Evolutionary conservation across 345 rosid genomes (phyloP).

Genomic region (Bruguiera gymnorhiza): DNA sequence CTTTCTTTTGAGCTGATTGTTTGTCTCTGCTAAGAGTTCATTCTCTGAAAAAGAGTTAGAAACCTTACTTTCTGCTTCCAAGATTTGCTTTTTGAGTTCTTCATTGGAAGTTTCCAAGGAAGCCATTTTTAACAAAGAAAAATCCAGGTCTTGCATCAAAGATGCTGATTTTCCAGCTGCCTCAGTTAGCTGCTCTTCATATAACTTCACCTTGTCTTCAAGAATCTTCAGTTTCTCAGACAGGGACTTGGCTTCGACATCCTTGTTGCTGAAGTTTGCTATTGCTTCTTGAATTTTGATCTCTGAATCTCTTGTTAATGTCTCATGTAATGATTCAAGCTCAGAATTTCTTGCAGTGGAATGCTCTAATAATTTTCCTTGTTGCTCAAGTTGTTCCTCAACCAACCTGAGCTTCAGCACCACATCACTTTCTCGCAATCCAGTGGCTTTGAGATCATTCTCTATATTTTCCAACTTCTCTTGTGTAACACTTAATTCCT

Average conservation of each 20-base stretch:
- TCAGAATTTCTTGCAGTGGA: conserved; percentile 50
- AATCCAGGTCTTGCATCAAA: conserved; percentile 70
- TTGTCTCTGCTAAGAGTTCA: conserved; percentile 66
- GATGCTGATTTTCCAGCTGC: conserved; percentile 48
- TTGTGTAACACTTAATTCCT: conserved; percentile 61
- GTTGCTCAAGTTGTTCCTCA: conserved; percentile 64
- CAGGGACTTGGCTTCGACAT: conserved; percentile 67
- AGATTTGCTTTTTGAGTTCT: conserved; percentile 54
- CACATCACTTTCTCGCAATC: conserved; percentile 56
- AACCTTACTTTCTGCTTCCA: conserved; percentile 56
- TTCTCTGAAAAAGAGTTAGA: conserved; percentile 58
- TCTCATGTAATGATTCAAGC: conserved; percentile 58
- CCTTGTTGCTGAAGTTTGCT: conserved; percentile 57
- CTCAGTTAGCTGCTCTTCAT: conserved; percentile 61
- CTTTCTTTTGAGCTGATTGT: conserved; percentile 70
- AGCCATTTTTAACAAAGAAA: conserved; percentile 45
- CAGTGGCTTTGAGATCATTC: conserved; percentile 59
- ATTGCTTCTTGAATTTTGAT: conserved; percentile 55
- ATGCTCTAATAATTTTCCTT: conserved; percentile 53
- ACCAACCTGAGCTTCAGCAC: conserved; percentile 72
- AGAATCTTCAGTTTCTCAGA: conserved; percentile 54
- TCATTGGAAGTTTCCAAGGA: conserved; percentile 57
- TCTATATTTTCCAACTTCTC: conserved; percentile 59
- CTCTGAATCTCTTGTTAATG: conserved; percentile 62
- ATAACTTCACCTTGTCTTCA: conserved; percentile 56